Base-by-base conservation (phyloP, 208 protist genomes). In the Angomonas deanei region DNA sequence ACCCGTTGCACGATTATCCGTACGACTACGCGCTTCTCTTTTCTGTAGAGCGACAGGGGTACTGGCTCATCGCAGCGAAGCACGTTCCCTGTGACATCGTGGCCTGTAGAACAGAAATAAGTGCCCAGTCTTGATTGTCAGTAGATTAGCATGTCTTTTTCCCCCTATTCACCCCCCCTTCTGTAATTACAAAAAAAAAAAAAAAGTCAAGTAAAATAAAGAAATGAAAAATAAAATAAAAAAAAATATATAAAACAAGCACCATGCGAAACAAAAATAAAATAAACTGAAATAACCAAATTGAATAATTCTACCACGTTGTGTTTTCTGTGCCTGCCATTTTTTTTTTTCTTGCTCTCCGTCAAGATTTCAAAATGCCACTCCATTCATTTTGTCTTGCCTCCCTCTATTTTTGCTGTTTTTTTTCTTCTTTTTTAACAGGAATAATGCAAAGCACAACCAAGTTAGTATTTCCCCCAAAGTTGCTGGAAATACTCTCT, bases 71-170 rank as follows among this genome's bases (percentile, higher is more conserved):
- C 39, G 89, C 89, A 1, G 85, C 81, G 3, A 86, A 73, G n/a
- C 77, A 95, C 68, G 89, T 95, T 0, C 89, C 89, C 24, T 95
- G 89, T 31, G 89, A 95, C 60, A 95, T 95, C 65, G 89, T 93
- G 17, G 85, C 89, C 1, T 92, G 86, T 61, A 71, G 89, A 54
- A 86, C 81, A 68, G 64, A 15, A 46, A 28, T 36, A 30, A 24
- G 28, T 8, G 50, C 28, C 10, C 31, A 42, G 36, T 42, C 36
- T n/a, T 15, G 36, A 42, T 15, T 42, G 15, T 42, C 11, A 8
- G 36, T 15, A 15, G 36, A 10, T 38, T 21, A 6, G 13, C 34
- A 34, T 23, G 48, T 23, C 23, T 28, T 34, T 10, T 36, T 39
- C 54, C 38, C 38, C 54, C 32, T 53, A n/a, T 63, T n/a, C n/a